phyloP scores from a whole-genome alignment of 164 flowering plant genomes.

The Saururus chinensis region DNA sequence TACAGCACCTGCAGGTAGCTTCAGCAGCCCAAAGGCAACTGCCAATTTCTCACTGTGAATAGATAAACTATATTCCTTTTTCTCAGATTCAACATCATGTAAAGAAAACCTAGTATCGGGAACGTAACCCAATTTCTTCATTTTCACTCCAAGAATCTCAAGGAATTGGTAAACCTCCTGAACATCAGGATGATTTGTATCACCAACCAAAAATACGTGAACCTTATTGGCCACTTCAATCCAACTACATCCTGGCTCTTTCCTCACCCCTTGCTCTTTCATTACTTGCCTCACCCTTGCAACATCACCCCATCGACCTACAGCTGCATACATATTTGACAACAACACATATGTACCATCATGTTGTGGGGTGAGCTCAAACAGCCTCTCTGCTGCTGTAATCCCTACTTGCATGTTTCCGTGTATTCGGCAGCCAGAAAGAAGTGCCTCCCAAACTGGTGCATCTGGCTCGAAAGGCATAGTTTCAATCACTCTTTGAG shows the following conservation, averaged over 20 bases:
- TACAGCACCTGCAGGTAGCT: slow-evolving; percentile 55
- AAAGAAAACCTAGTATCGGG: slow-evolving; percentile 38
- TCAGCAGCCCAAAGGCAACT: slow-evolving; percentile 65
- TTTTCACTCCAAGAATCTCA: slow-evolving; percentile 30
- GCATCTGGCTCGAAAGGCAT: slow-evolving; percentile 64
- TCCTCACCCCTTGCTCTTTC: slow-evolving; percentile 75
- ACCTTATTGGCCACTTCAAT: slow-evolving; percentile 60
- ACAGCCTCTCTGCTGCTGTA: slow-evolving; percentile 53
- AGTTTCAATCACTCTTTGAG: slow-evolving; percentile 33
- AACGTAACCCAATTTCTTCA: slow-evolving; percentile 56
- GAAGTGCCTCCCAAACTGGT: slow-evolving; percentile 70
- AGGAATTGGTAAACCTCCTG: slow-evolving; percentile 43
- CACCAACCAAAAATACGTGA: slow-evolving; percentile 71
- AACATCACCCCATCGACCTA: slow-evolving; percentile 49
- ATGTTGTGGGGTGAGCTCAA: slow-evolving; percentile 51
- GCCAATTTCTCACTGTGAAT: slow-evolving; percentile 89
- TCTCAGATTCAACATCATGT: slow-evolving; percentile 55
- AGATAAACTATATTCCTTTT: slow-evolving; percentile 49
- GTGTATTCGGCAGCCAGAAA: slow-evolving; percentile 63
- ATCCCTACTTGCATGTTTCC: slow-evolving; percentile 58
- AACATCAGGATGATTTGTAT: slow-evolving; percentile 54
- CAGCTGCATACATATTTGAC: slow-evolving; percentile 55
- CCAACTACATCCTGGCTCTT: slow-evolving; percentile 95
- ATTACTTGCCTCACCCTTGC: slow-evolving; percentile 56
- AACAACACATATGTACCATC: slow-evolving; percentile 64